Evolutionary conservation across 73 alveolate genomes (phyloP).

Genomic region (Tetrahymena borealis): DNA sequence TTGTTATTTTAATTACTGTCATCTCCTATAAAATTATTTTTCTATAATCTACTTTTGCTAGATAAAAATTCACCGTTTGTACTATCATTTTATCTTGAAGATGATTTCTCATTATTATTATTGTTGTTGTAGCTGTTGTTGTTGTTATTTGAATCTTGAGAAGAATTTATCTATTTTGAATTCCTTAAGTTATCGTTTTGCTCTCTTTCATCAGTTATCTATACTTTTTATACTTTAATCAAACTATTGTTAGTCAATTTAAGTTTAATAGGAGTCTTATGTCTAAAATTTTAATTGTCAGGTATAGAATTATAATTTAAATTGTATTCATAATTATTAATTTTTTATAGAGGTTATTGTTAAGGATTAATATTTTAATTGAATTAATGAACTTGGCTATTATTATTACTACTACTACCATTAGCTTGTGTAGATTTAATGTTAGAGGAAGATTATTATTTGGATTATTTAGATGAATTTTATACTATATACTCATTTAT

Average conservation of each 20-base stretch:
- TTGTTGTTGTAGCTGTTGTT: background rate
- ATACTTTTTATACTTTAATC: background rate
- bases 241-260: background rate
- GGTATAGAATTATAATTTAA: background rate
- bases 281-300: background rate
- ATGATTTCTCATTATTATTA: background rate
- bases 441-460: background rate
- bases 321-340: background rate
- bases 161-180: background rate
- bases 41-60: background rate
- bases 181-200: background rate
- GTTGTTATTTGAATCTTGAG: background rate
- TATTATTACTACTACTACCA: background rate
- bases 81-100: background rate
- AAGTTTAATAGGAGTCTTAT: background rate
- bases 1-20: background rate
- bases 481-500: background rate
- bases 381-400: background rate
- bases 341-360: background rate
- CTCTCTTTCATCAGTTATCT: background rate
- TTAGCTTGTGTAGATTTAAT: background rate
- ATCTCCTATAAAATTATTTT: background rate
- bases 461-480: background rate
- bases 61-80: background rate
- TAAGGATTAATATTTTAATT: too few species aligned